Base-by-base conservation (phyloP, 2,329 filamentous ascomycete genomes). In the Aurifilum marmelostoma region DNA sequence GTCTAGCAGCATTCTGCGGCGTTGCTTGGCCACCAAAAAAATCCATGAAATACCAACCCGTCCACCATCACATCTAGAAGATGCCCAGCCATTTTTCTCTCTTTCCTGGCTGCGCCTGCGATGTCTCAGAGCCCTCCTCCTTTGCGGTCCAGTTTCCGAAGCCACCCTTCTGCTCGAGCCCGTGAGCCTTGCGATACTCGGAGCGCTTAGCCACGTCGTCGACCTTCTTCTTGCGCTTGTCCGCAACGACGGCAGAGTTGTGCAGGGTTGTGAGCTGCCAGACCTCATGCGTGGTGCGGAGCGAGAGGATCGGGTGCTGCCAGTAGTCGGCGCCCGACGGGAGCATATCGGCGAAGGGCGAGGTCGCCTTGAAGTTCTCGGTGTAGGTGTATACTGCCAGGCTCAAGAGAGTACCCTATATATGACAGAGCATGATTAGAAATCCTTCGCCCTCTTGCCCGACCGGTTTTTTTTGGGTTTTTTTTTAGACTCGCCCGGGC, bases 141-240 rank as follows among this genome's bases (percentile, higher is more conserved):
- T 72, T 72, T 9, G 70, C 67, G 29, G 71, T 73, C 47, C 71
- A 74, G 68, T 66, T 72, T 52, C 65, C 83, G 74, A 90, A 83
- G 41, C 84, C 84, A 65, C 87, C 82, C 75, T 85, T 84, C 74
- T 86, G 83, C 78, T 94, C 91, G 76, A 97, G 79, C 12, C 93
- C 94, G 83, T 97, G 93, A 71, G 91, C 93, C 80, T 93, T 90
- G 75, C 94, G 89, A 81, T 93, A 99, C 79, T 92, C 89, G 71
- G 88, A 88, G 75, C 95, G 87, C 88, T 97, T 97, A 79, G 91
- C 87, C 37, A 96, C 91, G 81, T 99, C 96, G 73, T 97, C 93
- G 67, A 93, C 85, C 73, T 89, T 89, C 76, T 86, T 86, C 75
- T 88, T 87, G 67, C 94, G 87, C 81, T 89, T 89, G 79, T 94